A percentile compares a stretch with the other conserved stretches of the same genome.
Evolutionary conservation across 805 yeast species (phyloP).

Genomic region (Lachancea sp.): DNA sequence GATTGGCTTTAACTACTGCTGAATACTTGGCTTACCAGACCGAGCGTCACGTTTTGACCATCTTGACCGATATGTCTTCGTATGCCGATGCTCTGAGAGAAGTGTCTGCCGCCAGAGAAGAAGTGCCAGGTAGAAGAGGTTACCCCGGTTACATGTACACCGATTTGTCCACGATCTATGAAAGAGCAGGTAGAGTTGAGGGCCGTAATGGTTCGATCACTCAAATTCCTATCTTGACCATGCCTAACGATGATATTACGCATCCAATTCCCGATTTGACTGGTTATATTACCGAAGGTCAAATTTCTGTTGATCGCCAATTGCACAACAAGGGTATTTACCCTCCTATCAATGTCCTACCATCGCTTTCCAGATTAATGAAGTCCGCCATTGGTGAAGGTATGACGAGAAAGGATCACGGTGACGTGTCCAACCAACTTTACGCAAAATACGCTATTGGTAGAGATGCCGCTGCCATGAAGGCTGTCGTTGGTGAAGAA

Average conservation of each 20-base stretch:
- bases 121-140: conserved; percentile 99
- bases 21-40: conserved; percentile 98
- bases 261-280: conserved; percentile 99
- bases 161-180: conserved; percentile 97
- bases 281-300: conserved; percentile 99
- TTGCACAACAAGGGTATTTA: conserved; percentile 93
- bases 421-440: conserved; percentile 97
- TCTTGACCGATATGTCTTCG: conserved; percentile 99
- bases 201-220: conserved; percentile 99
- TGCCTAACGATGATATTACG: conserved; percentile 99
- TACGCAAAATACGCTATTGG: conserved; percentile 99
- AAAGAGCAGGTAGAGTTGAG: conserved; percentile 99
- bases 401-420: conserved; percentile 99
- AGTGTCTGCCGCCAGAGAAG: conserved; percentile 99
- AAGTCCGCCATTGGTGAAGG: conserved; percentile 99
- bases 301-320: conserved; percentile 95
- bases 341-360: conserved; percentile 98
- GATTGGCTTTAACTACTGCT: conserved; percentile 97
- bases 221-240: conserved; percentile 96
- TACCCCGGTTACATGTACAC: conserved; percentile 99
- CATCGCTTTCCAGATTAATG: conserved; percentile 96
- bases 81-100: conserved; percentile 99
- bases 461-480: conserved; percentile 99
- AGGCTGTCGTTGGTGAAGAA: conserved; percentile 99
- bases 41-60: conserved; percentile 96